phyloP scores from a whole-genome alignment of 2,329 filamentous ascomycete genomes.

The Colletotrichum scovillei region DNA sequence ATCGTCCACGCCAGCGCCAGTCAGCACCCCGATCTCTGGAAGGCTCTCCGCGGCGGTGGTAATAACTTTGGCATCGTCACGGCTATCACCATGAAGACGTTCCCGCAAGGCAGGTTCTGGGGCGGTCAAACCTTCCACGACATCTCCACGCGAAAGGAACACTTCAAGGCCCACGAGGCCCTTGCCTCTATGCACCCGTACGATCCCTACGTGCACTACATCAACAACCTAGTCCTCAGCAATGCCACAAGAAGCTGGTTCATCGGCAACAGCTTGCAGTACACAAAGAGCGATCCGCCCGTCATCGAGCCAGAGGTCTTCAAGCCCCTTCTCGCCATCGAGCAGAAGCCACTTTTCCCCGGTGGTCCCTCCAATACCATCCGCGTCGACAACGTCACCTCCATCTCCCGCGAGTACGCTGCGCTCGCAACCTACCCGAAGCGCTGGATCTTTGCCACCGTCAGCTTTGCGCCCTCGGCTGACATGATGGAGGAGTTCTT shows the following conservation, averaged over 20 bases:
- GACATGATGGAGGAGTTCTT: slow-evolving; percentile 22
- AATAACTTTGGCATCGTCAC: slow-evolving; percentile 56
- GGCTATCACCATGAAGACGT: neutral
- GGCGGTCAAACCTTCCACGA: slow-evolving; percentile 19
- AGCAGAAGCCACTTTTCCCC: neutral
- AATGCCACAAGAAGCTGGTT: slow-evolving; percentile 18
- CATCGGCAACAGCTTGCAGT: slow-evolving; percentile 19
- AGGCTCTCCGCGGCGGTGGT: slow-evolving; percentile 56
- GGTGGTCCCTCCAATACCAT: slow-evolving; percentile 13
- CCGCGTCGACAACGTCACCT: slow-evolving; percentile 17
- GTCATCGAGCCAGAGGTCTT: neutral
- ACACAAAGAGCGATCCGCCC: slow-evolving; percentile 11
- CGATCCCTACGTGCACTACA: slow-evolving; percentile 19
- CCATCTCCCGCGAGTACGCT: slow-evolving; percentile 18
- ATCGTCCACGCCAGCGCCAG: slow-evolving; percentile 52
- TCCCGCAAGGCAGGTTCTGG: slow-evolving; percentile 14
- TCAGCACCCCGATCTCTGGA: slow-evolving; percentile 53
- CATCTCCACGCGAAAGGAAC: slow-evolving; percentile 6
- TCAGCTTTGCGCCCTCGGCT: slow-evolving; percentile 13
- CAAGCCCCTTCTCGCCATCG: neutral
- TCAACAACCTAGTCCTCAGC: slow-evolving; percentile 20
- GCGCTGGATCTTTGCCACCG: neutral
- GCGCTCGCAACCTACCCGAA: slow-evolving; percentile 7
- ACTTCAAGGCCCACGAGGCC: slow-evolving; percentile 9
- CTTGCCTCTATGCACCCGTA: slow-evolving; percentile 4